phyloP scores from a whole-genome alignment of 805 yeast species.

The Kockiozyma suomiensis region DNA sequence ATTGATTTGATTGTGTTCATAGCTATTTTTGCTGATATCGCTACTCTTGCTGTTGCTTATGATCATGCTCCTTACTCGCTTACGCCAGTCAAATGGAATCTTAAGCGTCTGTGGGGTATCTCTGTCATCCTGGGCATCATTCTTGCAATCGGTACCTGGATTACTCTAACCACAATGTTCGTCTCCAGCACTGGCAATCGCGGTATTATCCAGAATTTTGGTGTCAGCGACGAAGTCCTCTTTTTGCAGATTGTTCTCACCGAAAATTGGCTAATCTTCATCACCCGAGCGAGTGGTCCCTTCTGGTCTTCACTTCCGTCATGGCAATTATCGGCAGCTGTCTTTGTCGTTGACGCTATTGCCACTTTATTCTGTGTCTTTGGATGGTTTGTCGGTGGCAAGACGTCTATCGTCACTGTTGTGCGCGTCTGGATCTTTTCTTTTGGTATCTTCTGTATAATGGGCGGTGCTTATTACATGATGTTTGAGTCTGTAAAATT shows the following conservation, averaged over 20 bases:
- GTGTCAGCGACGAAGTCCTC: constrained; percentile 88
- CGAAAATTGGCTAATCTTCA: constrained; percentile 96
- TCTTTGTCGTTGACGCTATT: constrained; percentile 81
- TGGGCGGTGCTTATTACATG: constrained; percentile 95
- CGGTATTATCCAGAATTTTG: constrained; percentile 88
- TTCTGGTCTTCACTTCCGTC: constrained; percentile 97
- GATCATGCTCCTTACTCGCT: constrained; percentile 95
- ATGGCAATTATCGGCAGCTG: constrained; percentile 96
- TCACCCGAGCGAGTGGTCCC: constrained; percentile 96
- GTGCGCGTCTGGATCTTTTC: constrained; percentile 94
- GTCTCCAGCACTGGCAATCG: constrained; percentile 69
- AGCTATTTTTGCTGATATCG: constrained; percentile 89
- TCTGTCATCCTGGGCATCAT: constrained; percentile 67
- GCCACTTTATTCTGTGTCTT: constrained; percentile 90
- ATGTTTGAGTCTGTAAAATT: constrained; percentile 62
- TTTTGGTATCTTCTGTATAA: constrained; percentile 92
- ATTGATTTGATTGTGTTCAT: constrained; percentile 91
- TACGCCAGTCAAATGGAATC: constrained; percentile 93
- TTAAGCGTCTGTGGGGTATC: constrained; percentile 88
- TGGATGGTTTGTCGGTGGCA: constrained; percentile 97
- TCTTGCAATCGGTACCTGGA: constrained; percentile 83
- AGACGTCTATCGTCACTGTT: constrained; percentile 94
- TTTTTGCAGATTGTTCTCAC: constrained; percentile 93
- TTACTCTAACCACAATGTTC: constrained; percentile 91
- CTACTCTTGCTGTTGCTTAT: constrained; percentile 77